These are phyloP conservation scores for Glycine tomentella DNA, from an alignment of 306 rosid genomes.

Conservation along the genomic window DNA sequence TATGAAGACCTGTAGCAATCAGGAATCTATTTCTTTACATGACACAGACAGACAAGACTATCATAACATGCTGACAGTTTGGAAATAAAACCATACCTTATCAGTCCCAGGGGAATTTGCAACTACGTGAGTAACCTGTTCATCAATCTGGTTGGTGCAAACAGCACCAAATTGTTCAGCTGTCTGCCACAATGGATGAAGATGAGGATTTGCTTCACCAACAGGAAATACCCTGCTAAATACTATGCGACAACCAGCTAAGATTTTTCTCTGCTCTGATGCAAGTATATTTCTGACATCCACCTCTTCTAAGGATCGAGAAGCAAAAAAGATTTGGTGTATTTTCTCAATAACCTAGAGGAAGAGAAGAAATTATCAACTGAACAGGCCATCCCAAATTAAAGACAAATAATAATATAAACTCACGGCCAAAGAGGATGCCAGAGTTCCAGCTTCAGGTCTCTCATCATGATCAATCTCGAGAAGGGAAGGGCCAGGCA, in stretches of 20 bases:
- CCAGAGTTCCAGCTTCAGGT: slow-evolving; percentile 91
- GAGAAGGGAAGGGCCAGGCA: slow-evolving; percentile 92
- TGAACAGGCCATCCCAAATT: slow-evolving; percentile 16
- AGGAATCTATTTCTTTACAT: background rate
- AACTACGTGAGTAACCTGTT: slow-evolving; percentile 96
- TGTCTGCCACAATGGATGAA: slow-evolving; percentile 94
- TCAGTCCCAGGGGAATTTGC: slow-evolving; percentile 93
- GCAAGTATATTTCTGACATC: slow-evolving; percentile 96
- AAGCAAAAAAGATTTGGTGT: slow-evolving; percentile 82
- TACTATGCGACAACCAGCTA: slow-evolving; percentile 87
- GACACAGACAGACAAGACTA: background rate
- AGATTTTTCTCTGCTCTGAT: slow-evolving; percentile 81
- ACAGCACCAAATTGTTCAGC: slow-evolving; percentile 98
- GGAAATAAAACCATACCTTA: slow-evolving; percentile 68
- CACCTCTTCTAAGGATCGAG: slow-evolving; percentile 75
- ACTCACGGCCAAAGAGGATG: slow-evolving; percentile 86
- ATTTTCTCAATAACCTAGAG: slow-evolving; percentile 88
- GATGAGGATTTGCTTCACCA: slow-evolving; percentile 89
- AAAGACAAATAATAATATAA: background rate
- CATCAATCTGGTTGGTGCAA: slow-evolving; percentile 84
- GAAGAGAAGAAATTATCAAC: slow-evolving; percentile 45
- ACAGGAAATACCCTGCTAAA: slow-evolving; percentile 97
- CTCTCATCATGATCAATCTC: slow-evolving; percentile 97
- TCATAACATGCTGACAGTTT: slow-evolving; percentile 12
- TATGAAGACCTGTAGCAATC: slow-evolving; percentile 8